Percentiles rank a stretch among this genome's conserved stretches.
phyloP scores from a whole-genome alignment of 2,329 filamentous ascomycete species.

The Cladosporium velox region DNA sequence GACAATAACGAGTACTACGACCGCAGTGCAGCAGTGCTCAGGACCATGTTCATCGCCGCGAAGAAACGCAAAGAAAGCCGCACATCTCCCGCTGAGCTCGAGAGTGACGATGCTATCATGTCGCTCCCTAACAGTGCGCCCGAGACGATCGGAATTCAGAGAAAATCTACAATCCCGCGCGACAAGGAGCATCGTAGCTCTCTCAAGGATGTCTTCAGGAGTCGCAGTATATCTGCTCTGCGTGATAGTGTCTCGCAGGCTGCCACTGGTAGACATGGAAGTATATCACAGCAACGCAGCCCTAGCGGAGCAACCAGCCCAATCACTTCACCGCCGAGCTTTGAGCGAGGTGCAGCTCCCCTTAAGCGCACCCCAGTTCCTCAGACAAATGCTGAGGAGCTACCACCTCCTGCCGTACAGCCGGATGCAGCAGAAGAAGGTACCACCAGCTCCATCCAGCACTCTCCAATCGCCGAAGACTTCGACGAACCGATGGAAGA shows the following conservation, averaged over 20 bases:
- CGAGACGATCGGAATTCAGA: conserved; percentile 13
- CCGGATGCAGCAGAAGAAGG: conserved; percentile 25
- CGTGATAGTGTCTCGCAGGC: conserved; percentile 43
- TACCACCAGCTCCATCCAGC: neutral
- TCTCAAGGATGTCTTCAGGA: conserved; percentile 63
- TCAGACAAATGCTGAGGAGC: conserved; percentile 29
- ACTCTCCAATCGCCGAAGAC: conserved; percentile 16
- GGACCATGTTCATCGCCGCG: conserved; percentile 84
- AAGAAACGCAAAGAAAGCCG: conserved; percentile 57
- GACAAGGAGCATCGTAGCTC: conserved; percentile 43
- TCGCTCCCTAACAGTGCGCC: conserved; percentile 16
- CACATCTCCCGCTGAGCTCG: conserved; percentile 30
- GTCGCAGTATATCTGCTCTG: conserved; percentile 64
- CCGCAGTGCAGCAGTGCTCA: conserved; percentile 80
- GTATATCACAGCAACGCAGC: conserved; percentile 26
- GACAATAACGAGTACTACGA: conserved; percentile 99
- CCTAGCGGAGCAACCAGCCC: conserved; percentile 41
- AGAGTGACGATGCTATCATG: conserved; percentile 23
- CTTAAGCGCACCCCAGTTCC: conserved; percentile 26
- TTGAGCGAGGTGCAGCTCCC: conserved; percentile 37
- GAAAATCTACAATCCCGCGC: conserved; percentile 14
- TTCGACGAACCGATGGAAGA: conserved; percentile 18
- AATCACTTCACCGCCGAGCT: conserved; percentile 45
- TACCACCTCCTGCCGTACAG: conserved; percentile 36
- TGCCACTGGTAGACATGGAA: conserved; percentile 29